Evolutionary conservation across 192 early-diverging fungal species (phyloP).

Genomic region (Linnemannia hyalina): DNA sequence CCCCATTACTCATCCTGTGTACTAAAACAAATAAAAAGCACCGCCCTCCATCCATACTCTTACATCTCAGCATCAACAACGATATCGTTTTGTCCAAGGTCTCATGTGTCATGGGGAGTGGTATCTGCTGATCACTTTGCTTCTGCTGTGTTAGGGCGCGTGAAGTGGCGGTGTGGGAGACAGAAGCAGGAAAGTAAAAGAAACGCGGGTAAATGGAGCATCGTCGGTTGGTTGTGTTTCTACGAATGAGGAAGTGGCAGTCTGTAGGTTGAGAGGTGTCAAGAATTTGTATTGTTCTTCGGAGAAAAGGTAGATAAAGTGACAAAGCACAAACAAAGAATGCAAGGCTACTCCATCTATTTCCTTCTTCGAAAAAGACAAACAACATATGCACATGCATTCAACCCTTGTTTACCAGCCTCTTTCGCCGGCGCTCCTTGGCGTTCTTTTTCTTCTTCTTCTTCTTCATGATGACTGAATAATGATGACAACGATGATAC

Average conservation of each 20-base stretch:
- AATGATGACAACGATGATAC: neutral
- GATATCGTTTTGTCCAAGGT: neutral
- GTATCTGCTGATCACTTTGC: neutral
- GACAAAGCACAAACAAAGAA: neutral
- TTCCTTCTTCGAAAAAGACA: neutral
- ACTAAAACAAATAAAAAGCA: conserved; percentile 3
- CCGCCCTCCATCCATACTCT: neutral
- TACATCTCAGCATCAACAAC: neutral
- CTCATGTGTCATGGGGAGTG: neutral
- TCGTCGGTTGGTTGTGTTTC: too few species aligned
- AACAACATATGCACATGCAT: neutral
- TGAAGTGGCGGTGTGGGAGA: neutral
- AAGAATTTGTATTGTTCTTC: neutral
- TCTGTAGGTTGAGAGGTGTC: too few species aligned
- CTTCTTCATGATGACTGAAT: neutral
- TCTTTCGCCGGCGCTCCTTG: neutral
- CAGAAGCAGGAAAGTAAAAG: neutral
- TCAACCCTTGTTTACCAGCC: neutral
- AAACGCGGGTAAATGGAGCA: neutral
- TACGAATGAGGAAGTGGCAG: too few species aligned
- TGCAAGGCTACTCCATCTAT: too few species aligned
- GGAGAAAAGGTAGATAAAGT: neutral
- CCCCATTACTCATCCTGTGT: neutral
- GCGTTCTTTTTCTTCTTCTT: too few species aligned
- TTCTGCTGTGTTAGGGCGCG: neutral